Conservation (phyloP, 495 filamentous ascomycete species). For the Trichocladium uniseriatum region DNA sequence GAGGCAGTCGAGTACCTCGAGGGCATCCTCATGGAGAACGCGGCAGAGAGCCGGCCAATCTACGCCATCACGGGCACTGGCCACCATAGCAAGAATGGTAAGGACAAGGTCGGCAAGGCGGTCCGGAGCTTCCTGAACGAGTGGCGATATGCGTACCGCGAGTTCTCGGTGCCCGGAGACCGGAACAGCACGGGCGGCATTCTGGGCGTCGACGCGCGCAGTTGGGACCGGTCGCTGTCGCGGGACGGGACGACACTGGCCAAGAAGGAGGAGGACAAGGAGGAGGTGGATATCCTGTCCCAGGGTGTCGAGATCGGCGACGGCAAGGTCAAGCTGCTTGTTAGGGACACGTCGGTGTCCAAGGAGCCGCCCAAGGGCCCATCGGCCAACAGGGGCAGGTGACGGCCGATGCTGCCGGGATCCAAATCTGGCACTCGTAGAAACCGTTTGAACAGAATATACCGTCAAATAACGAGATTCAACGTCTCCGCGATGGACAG, state of each 20-base stretch:
- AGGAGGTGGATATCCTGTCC: slow-evolving; percentile 49
- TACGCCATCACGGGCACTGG: slow-evolving; percentile 96
- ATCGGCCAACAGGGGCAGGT: slow-evolving; percentile 30
- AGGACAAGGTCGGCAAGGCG: slow-evolving; percentile 96
- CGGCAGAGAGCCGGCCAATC: slow-evolving; percentile 60
- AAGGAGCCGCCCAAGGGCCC: slow-evolving; percentile 37
- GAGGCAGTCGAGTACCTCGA: slow-evolving; percentile 95
- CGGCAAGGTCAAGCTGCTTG: slow-evolving; percentile 50
- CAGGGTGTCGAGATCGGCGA: slow-evolving; percentile 52
- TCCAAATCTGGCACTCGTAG: not conserved
- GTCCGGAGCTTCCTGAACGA: slow-evolving; percentile 86
- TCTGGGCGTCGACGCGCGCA: slow-evolving; percentile 82
- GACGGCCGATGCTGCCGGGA: not conserved
- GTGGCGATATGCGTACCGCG: slow-evolving; percentile 90
- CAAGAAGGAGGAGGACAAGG: slow-evolving; percentile 47
- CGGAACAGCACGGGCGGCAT: slow-evolving; percentile 86
- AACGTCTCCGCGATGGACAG: not conserved
- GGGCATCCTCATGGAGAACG: slow-evolving; percentile 72
- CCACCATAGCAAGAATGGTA: slow-evolving; percentile 96
- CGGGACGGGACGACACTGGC: slow-evolving; percentile 35
- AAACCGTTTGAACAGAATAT: not conserved
- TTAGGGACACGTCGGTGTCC: slow-evolving; percentile 33
- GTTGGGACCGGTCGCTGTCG: slow-evolving; percentile 66
- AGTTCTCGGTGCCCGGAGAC: slow-evolving; percentile 93
- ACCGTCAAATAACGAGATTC: not conserved